Base-by-base conservation (phyloP, 2,329 filamentous ascomycete genomes). In the Daldinia sp. region DNA sequence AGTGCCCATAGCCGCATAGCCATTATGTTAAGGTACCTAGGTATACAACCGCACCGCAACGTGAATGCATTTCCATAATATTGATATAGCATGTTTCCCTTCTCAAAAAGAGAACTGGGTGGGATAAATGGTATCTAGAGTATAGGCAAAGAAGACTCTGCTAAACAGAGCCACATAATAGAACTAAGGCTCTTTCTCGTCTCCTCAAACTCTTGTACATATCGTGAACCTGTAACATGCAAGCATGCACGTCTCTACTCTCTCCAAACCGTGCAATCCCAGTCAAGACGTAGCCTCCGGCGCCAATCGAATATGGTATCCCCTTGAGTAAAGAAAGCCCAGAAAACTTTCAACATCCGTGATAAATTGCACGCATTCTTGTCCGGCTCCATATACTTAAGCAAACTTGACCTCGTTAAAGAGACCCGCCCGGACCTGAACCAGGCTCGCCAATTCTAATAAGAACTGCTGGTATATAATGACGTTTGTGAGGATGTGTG, bases 381-480 rank as follows among this genome's bases (percentile, higher is more conserved):
- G 39, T 25, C 27, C 8, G 21, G 10, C 34, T 25, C 15, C 13
- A 8, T 35, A 47, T 32, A 2, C 39, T 56, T 72, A 83, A 21
- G 76, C 78, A 75, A 90, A 92, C 35, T 84, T 85, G 23, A 93
- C 88, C 75, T 94, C 92, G 55, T 90, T 89, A 76, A 94, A 94
- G 48, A 94, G 75, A 10, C 88, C 88, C 21, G 89, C 90, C 56
- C 92, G 82, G 32, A 91, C 88, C 75, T 94, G 91, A 61, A 93
- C 82, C 70, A 94, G 77, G 23, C 90, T 90, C 1, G 90, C 88
- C 58, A 94, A 76, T 76, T 95, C 92, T 50, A 94, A 82, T 50
- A 94, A 77, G 73, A 95, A 95, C 32, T 91, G 90, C 75, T 95
- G 92, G 59, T 93, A 80, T 51, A 94, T 85, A 60, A 94, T 86